Evolutionary conservation across 129 eudicot genomes (phyloP).

Genomic region (Pseudognaphalium luteoalbum): DNA sequence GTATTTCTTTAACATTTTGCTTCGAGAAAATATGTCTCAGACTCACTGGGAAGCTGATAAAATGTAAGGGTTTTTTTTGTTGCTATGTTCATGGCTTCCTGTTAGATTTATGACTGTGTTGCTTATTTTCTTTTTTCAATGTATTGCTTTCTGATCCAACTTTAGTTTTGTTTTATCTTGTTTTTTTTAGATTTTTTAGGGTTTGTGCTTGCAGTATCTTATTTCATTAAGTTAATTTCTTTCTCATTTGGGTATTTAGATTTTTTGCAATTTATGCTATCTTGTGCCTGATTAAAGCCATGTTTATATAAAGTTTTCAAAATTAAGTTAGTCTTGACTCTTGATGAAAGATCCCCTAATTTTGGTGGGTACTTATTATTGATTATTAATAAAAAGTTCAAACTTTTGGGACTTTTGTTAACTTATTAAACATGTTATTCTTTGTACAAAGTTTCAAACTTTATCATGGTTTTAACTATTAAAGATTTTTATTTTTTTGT

Average conservation of each 20-base stretch:
- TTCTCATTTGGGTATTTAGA: constrained; percentile 5
- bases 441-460: constrained; percentile 23
- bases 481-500: background rate
- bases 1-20: constrained; percentile 16
- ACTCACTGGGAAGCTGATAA: constrained; percentile 99
- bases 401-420: background rate
- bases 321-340: background rate
- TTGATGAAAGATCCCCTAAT: background rate
- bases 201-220: constrained; percentile 29
- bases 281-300: background rate
- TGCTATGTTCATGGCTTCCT: constrained; percentile 15
- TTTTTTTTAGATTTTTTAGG: constrained; percentile 31
- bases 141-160: constrained; percentile 1
- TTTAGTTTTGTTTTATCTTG: constrained; percentile 11
- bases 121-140: background rate
- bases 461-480: constrained; percentile 3
- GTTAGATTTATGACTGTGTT: constrained; percentile 37
- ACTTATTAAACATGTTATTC: constrained; percentile 1
- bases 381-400: background rate
- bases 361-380: background rate
- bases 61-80: constrained; percentile 51
- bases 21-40: constrained; percentile 70
- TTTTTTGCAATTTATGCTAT: background rate
- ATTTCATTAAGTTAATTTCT: constrained; percentile 12
- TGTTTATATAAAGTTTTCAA: background rate